Evolutionary conservation across 306 rosid species (phyloP), one percentile per base, ranked within the genome.

Genomic region (Begonia peltatifolia): DNA sequence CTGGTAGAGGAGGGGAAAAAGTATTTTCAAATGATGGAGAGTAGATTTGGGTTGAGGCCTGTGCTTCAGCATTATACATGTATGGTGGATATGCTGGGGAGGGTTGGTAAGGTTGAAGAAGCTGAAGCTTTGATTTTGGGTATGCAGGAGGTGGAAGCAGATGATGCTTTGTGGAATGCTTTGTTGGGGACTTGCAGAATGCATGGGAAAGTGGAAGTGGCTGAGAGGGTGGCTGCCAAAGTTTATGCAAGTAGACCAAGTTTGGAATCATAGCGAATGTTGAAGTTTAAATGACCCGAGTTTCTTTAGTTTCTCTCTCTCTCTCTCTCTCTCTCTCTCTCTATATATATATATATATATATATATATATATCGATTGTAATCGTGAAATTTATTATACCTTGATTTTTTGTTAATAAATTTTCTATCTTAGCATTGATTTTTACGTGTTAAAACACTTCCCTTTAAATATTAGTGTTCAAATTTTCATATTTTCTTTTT

Each of bases 81-180:
- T 53, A 79, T 85, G 87, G 93, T 85, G 63, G 92, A 85, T 68
- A 68, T 85, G 83, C 67, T 85, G 22, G 95, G 95, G 35, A 76
- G 87, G 63, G 70, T 60, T 23, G 85, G 93, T 0, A 56, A 43
- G 42, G 80, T 85, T 54, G 87, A 85, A 66, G 87, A 85, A 64
- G 95, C 83, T 0, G 79, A 76, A 64, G 63, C 71, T 61, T 63
- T 82, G 54, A 63, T 77, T 57, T 59, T 50, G 71, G 71, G 67
- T 62, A 81, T 81, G 80, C 62, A 73, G 53, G 64, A 73, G 51
- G 63, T 70, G 58, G 67, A 66, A 65, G 83, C 81, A 0, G 95
- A 85, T 55, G 76, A 52, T 50, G 87, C 72, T 9, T 48, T 85
- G 46, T 70, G 71, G 79, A 56, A 76, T 18, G 80, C 92, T 0